Evolutionary conservation across 139 green algal genomes (phyloP), one percentile per base, ranked within the genome.

Genomic region (Chloropicon primus): DNA sequence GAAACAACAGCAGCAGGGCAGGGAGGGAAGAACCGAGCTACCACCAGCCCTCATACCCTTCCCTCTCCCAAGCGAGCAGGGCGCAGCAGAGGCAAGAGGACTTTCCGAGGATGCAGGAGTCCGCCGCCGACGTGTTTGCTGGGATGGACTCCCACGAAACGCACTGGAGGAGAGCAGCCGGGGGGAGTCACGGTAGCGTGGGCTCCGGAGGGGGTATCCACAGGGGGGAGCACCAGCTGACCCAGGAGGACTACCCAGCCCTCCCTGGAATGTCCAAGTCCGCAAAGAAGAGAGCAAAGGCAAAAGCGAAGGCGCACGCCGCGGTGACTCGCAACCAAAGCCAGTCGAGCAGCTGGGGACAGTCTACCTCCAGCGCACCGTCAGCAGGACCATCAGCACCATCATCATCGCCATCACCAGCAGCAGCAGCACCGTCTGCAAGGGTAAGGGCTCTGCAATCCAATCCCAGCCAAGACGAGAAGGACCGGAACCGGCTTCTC

Each of bases 191-290:
- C 17, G 76, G 81, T 84, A 25, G 82, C 82, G 85, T 81, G 84
- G 1, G 85, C 82, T 2, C 80, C 79, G 2, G 78, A 74, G 72
- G 77, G 78, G 1, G 71, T 72, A 3, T 29, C 1, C 28, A 24
- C 1, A 1, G 27, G 73, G 17, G 77, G 77, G 1, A 54, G 27
- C 1, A 26, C 77, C 0, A 5, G 41, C 72, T 83, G 0, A 74
- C 22, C 0, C 74, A 81, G 21, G 74, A 90, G 27, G 82, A 94
- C 78, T 96, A 94, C 72, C 91, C 91, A 1, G 85, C 87, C 0
- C 77, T 93, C 26, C 88, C 88, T 24, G 78, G 83, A 85, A 22
- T 29, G 78, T 84, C 62, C 53, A 90, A 88, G 76, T 76, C 82
- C 24, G 84, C 84, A 53, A 88, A 87, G 78, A 72, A 77, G 53